Percentiles rank a stretch among this genome's conserved stretches.
phyloP scores from a whole-genome alignment of 1,284 basidiomycete genomes.

The Neotropicomus parvogracilis region DNA sequence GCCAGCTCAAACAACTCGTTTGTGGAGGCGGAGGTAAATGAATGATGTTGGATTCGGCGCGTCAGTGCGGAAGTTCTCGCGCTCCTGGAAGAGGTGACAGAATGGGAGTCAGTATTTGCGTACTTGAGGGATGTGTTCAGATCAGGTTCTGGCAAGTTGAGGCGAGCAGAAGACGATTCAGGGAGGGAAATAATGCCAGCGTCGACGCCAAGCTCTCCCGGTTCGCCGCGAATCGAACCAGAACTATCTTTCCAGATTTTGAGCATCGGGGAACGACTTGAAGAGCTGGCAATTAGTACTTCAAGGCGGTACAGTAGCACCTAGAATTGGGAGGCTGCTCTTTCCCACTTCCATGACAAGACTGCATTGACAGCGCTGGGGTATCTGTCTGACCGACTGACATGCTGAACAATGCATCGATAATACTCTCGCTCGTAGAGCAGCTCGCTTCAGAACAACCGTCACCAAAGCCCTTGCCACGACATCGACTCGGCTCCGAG shows the following conservation, averaged over 20 bases:
- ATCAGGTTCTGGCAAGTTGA: slow-evolving; percentile 21
- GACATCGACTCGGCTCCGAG: slow-evolving; percentile 42
- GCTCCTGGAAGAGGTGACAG: slow-evolving; percentile 15
- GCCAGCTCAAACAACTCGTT: slow-evolving; percentile 19
- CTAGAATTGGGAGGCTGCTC: slow-evolving; percentile 5
- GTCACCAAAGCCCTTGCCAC: slow-evolving; percentile 21
- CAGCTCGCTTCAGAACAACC: slow-evolving; percentile 26
- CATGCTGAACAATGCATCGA: slow-evolving; percentile 55
- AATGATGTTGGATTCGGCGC: not conserved
- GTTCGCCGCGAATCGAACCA: slow-evolving; percentile 10
- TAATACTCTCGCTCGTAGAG: slow-evolving; percentile 42
- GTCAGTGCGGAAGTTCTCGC: slow-evolving; percentile 1
- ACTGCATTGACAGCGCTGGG: too few relatives aligned
- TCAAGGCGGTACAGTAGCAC: too few relatives aligned
- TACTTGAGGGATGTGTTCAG: slow-evolving; percentile 16
- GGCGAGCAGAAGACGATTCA: slow-evolving; percentile 32
- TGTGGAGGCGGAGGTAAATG: slow-evolving; percentile 9
- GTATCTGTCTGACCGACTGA: too few relatives aligned
- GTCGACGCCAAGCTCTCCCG: slow-evolving; percentile 33
- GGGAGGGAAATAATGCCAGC: slow-evolving; percentile 26
- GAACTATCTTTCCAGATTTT: slow-evolving; percentile 53
- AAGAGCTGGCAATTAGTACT: too few relatives aligned
- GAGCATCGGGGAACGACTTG: too few relatives aligned
- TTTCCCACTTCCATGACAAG: slow-evolving; percentile 19
- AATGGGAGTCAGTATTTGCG: slow-evolving; percentile 8